Evolutionary conservation across 2,329 filamentous ascomycete species (phyloP), one percentile per base, ranked within the genome.

Genomic region (Botrytis pseudocinerea): DNA sequence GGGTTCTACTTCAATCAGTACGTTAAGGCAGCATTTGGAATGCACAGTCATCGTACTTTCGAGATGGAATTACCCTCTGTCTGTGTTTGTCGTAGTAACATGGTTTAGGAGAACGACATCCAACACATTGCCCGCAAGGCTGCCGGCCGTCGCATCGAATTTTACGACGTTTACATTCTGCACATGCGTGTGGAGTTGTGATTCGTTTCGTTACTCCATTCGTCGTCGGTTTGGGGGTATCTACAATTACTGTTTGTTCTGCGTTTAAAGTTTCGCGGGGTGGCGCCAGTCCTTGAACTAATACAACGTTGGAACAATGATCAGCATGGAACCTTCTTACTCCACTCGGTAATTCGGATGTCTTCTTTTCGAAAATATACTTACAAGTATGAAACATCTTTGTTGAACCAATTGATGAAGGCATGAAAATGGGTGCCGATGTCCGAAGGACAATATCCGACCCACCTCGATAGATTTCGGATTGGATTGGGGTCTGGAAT

Each of bases 31-130:
- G 69, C 66, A 73, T 64, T 51, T 65, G 63, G 42, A 60, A 71
- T 62, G 66, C 40, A 46, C 63, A 69, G 69, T 73, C 46, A 54
- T 70, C 59, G 89, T 84, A 92, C 91, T 93, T 94, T 82, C 92
- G 88, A 14, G 93, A 95, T 0, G 93, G 92, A 73, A 93, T 91
- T 16, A 93, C 89, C 74, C 92, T 85, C 81, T 93, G 91, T 25
- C 92, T 87, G 76, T 94, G 92, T 82, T 95, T 94, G 77, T 93
- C 91, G 81, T 95, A 95, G 78, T 91, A 90, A 80, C 93, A 95
- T 71, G 89, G 86, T 81, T 94, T 93, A 6, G 92, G 91, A 75
- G 93, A 92, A 73, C 93, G 90, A 80, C 93, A 95, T 81, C 92
- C 94, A 73, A 93, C 87, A 80, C 93, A 96, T 80, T 94, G 93